Base-by-base conservation (phyloP, 805 yeast species). In the Kluyveromyces wickerhamii region DNA sequence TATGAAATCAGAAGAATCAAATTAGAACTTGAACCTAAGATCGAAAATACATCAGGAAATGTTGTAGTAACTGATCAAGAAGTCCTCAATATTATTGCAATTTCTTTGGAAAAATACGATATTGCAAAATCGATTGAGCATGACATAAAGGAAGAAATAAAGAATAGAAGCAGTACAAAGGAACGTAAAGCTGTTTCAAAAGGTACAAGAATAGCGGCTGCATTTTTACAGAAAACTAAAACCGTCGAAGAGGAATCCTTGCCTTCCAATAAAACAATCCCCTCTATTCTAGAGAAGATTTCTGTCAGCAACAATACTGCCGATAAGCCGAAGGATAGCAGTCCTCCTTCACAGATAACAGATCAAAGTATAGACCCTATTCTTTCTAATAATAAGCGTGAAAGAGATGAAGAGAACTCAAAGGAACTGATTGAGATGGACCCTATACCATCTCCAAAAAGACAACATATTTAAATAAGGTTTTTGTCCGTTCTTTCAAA, bases 1-100 rank as follows among this genome's bases (percentile, higher is more conserved):
- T 85, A 82, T 51, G 71, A 66, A 31, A 71, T 67, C 42, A 66
- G 95, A 18, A 74, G 75, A 45, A 35, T 44, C 8, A 46, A 46
- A 21, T 32, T 40, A n/a, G 48, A 44, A 24, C 32, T 27, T 9
- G 42, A 34, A 10, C 25, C 21, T 6, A 26, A 20, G 13, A 25
- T 22, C 7, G 41, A 42, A 23, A 32, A 27, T n/a, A 21, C 28
- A 5, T 19, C 25, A 7, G 38, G 32, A 13, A 42, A 39, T 5
- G 34, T 46, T 1, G 43, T 50, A 4, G 35, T 57, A 6, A 44
- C 50, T 5, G 62, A 57, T 25, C 41, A 37, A 23, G 62, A 57
- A 27, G 41, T 52, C 7, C 40, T 57, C 27, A 53, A 52, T 25
- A 50, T 57, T 39, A 44, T 57, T 27, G 56, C 58, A 1, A 36